Base-by-base conservation (phyloP, 2,329 filamentous ascomycete genomes). In the Pseudocercospora cruenta region DNA sequence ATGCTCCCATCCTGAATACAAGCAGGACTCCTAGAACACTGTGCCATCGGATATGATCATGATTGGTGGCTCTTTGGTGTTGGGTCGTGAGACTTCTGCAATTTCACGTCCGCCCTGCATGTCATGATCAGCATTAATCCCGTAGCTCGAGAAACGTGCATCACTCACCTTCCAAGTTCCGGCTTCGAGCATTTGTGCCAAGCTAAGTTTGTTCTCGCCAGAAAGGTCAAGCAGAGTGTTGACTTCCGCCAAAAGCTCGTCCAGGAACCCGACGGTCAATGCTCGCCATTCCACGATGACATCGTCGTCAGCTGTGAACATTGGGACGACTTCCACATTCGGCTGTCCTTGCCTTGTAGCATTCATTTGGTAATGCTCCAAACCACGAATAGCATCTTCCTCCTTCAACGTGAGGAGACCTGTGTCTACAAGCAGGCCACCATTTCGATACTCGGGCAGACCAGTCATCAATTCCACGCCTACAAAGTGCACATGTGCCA, bases 11-110 rank as follows among this genome's bases (percentile, higher is more conserved):
- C 71, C 73, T 62, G 65, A 60, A 55, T 71, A 65, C 70, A 76
- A 59, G 49, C 65, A 72, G 66, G 65, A 65, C 68, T 73, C 70
- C 75, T 88, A 97, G 78, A 99, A 98, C 71, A 99, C 92, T 24
- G 95, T 98, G 68, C 95, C 95, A 78, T 99, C 95, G 70, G 93
- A 97, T 72, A 96, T 87, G 73, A 98, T 97, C 81, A 97, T 89
- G 76, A 99, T 98, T 4, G 95, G 95, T 33, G 94, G 93, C 78
- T 96, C 93, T 81, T 95, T 97, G 60, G 95, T 98, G 75, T 97
- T 98, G 22, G 95, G 95, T 72, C 95, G 87, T 72, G 93, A 94
- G 70, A 97, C 93, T 82, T 97, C 94, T 69, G 95, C 95, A 77
- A 98, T 91, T 81, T 98, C 95, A 76, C 95, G 90, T 66, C 95